Conservation (phyloP, 192 early-diverging fungal genomes). For the Coemansia aciculifera region DNA sequence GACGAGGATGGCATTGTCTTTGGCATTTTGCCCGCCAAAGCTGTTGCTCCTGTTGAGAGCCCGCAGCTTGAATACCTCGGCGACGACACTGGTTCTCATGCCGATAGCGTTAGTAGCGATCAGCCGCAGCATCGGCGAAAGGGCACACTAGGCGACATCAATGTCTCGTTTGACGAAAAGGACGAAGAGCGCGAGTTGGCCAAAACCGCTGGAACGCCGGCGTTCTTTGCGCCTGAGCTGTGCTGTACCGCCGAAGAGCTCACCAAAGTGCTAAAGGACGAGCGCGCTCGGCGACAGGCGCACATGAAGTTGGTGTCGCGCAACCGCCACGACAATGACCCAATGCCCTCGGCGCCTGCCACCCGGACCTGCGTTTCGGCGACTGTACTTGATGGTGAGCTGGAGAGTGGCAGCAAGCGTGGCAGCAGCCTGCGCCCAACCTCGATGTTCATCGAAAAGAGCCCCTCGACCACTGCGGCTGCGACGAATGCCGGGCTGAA, state of each 20-base stretch:
- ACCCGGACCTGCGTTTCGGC: not conserved
- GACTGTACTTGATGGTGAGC: not conserved
- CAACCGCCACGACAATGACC: constrained; percentile 22
- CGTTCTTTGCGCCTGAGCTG: constrained; percentile 98
- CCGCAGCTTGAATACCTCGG: not conserved
- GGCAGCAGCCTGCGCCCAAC: constrained; percentile 20
- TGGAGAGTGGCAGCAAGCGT: not conserved
- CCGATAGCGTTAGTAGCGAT: constrained; percentile 8
- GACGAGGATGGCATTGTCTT: constrained; percentile 36
- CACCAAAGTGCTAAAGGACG: constrained; percentile 35
- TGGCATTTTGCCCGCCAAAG: constrained; percentile 20
- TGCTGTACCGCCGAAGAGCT: constrained; percentile 67
- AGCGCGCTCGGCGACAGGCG: constrained; percentile 23
- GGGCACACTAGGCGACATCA: constrained; percentile 41
- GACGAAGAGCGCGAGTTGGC: constrained; percentile 81
- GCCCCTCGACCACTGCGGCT: not conserved
- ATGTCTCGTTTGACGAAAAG: constrained; percentile 53
- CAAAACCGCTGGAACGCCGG: constrained; percentile 93
- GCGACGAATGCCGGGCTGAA: not conserved
- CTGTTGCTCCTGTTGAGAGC: not conserved
- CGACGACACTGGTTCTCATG: not conserved
- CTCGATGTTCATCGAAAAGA: constrained; percentile 33
- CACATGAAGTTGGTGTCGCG: constrained; percentile 14
- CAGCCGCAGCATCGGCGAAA: constrained; percentile 30
- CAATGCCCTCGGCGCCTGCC: constrained; percentile 4